Base-by-base conservation (phyloP, 345 rosid species). In the Cardiospermum halicacabum region DNA sequence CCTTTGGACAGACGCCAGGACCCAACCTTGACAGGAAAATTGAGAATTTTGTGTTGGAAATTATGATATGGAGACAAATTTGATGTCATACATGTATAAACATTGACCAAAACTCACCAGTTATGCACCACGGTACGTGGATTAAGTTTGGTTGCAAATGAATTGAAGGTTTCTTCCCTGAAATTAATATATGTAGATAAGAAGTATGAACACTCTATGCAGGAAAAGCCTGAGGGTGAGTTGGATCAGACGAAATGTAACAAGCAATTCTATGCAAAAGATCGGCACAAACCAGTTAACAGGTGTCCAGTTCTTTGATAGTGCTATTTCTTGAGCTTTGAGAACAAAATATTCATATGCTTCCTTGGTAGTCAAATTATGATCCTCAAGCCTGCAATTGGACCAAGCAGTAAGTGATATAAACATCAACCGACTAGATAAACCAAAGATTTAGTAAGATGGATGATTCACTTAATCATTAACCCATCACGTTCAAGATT, bases 61-160 rank as follows among this genome's bases (percentile, higher is more conserved):
- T 12, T 34, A 28, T 0, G 7, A 22, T 53, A 15, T 11, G 2
- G 24, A 62, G 27, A 70, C 16, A 64, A 27, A 47, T 53, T 12
- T 50, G 37, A 56, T 50, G 47, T 54, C 40, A 56, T 53, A 30
- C 7, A 21, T 48, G 19, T 51, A 49, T 7, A 25, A 53, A 8
- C 6, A 30, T 18, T 24, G 15, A 50, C 8, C 58, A 40, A 63
- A 71, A 64, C 85, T 71, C 69, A 89, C 96, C 99, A 94, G 73
- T 91, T 89, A 69, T 94, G 93, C 56, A 94, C 85, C 57, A 91
- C 80, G 1, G 99, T 94, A 39, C 24, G 72, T n/a, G 96, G 99
- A 75, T 83, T 82, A 32, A 94, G 97, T 36, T 79, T 75, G 66
- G 71, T 50, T 5, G 91, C 81, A 79, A 89, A 81, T 36, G 80